Evolutionary conservation across 2,329 filamentous ascomycete species (phyloP).

Genomic region (Curvularia sp.): DNA sequence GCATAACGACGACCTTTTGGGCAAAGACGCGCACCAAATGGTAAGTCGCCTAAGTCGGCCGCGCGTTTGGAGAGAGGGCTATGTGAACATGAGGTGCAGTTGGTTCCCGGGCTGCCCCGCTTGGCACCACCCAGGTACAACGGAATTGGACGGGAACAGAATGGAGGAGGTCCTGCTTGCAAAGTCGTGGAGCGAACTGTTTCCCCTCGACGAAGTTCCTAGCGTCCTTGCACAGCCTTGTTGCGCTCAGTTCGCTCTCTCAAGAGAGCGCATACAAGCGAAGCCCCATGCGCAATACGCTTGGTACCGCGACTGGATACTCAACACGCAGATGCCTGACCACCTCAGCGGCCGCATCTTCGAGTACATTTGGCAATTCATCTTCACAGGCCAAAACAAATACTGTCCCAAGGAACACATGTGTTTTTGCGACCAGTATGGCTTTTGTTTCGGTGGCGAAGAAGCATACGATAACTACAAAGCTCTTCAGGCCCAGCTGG

Average conservation of each 20-base stretch:
- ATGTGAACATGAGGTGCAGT: constrained; percentile 63
- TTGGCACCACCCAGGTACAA: constrained; percentile 61
- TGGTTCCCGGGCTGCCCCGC: constrained; percentile 64
- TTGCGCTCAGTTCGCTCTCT: constrained; percentile 70
- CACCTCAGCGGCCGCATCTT: constrained; percentile 66
- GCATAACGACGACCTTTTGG: constrained; percentile 64
- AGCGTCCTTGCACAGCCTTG: constrained; percentile 66
- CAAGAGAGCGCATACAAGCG: constrained; percentile 62
- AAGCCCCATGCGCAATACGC: constrained; percentile 63
- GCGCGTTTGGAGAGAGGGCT: constrained; percentile 59
- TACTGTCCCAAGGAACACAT: constrained; percentile 62
- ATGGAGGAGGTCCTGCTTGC: constrained; percentile 56
- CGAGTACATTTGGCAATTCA: constrained; percentile 70
- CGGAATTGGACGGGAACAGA: constrained; percentile 49
- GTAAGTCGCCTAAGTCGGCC: constrained; percentile 55
- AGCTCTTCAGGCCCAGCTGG: constrained; percentile 54
- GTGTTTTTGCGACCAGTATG: constrained; percentile 71
- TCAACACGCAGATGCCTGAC: constrained; percentile 64
- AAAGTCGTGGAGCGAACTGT: constrained; percentile 57
- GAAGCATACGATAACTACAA: constrained; percentile 59
- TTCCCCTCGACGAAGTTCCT: constrained; percentile 57
- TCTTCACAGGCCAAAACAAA: constrained; percentile 62
- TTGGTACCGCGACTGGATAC: constrained; percentile 67
- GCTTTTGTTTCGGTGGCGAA: constrained; percentile 65
- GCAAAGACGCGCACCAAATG: constrained; percentile 56